Percentiles rank a stretch among this genome's conserved stretches.
phyloP scores from a whole-genome alignment of 1,139 yeast genomes.

The Protomyces gravidus region DNA sequence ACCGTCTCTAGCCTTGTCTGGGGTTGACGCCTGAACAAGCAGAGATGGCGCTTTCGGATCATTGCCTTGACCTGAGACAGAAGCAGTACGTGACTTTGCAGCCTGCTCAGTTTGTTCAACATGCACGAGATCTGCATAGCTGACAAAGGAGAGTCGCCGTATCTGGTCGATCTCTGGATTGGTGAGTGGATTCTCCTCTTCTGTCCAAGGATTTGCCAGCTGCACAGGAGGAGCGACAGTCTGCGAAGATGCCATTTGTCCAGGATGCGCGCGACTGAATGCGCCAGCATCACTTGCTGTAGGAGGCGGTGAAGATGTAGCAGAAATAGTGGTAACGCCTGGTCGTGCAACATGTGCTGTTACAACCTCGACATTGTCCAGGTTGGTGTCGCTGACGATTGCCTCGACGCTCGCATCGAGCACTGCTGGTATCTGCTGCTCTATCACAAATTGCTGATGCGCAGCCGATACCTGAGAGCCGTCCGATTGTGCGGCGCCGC shows the following conservation, averaged over 20 bases:
- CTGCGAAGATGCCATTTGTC: not conserved
- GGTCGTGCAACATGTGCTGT: conserved; percentile 12
- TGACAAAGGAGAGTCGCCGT: conserved; percentile 28
- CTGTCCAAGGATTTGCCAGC: conserved; percentile 22
- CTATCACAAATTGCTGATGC: conserved; percentile 23
- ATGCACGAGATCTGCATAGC: conserved; percentile 27
- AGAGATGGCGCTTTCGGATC: not conserved
- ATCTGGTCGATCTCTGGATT: conserved; percentile 1
- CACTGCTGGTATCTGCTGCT: conserved; percentile 29
- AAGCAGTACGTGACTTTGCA: conserved; percentile 1
- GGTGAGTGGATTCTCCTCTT: conserved; percentile 21
- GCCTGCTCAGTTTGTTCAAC: conserved; percentile 26
- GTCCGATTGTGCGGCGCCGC: not conserved
- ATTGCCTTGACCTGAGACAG: not conserved
- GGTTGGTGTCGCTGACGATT: conserved; percentile 23
- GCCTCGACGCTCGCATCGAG: conserved; percentile 30
- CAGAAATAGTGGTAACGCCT: not conserved
- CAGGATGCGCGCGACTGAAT: not conserved
- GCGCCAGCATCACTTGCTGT: not conserved
- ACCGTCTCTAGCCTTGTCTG: not conserved
- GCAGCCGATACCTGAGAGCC: conserved; percentile 8
- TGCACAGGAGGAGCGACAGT: conserved; percentile 4
- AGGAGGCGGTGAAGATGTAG: not conserved
- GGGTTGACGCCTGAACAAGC: too few relatives aligned
- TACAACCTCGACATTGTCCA: conserved; percentile 27